phyloP scores from a whole-genome alignment of 2,329 filamentous ascomycete species.

The Colletotrichum falcatum region DNA sequence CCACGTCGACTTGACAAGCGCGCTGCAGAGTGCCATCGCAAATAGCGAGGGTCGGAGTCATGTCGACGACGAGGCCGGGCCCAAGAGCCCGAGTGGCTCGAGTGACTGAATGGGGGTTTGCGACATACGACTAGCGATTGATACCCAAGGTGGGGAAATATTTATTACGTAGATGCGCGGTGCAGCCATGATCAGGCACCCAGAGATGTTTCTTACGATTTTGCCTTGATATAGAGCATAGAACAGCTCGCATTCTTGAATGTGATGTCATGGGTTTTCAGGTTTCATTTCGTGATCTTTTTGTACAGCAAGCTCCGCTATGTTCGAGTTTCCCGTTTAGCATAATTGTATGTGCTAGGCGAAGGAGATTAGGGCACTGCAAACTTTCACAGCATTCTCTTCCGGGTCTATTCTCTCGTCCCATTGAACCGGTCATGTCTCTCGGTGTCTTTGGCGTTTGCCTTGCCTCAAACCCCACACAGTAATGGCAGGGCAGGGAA shows the following conservation, averaged over 20 bases:
- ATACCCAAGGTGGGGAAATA: conserved; percentile 34
- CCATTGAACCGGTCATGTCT: neutral
- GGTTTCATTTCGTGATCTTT: neutral
- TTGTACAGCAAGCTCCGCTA: neutral
- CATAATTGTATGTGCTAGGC: neutral
- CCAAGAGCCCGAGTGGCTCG: conserved; percentile 27
- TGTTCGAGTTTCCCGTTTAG: neutral
- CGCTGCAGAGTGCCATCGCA: conserved; percentile 86
- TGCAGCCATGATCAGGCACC: conserved; percentile 15
- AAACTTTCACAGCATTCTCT: neutral
- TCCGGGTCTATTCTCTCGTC: neutral
- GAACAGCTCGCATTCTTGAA: neutral
- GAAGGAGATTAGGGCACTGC: neutral
- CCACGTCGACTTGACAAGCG: conserved; percentile 91
- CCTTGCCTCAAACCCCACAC: neutral
- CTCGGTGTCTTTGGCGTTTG: neutral
- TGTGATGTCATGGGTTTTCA: neutral
- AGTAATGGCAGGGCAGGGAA: neutral
- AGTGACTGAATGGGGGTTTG: conserved; percentile 20
- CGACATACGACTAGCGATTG: conserved; percentile 35
- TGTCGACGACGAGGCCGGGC: conserved; percentile 33
- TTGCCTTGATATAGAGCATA: neutral
- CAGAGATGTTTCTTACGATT: conserved; percentile 1
- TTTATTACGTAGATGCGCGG: conserved; percentile 14
- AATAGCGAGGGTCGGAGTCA: conserved; percentile 74